These are phyloP conservation scores for Carex myosuroides DNA, from an alignment of 176 grass and related monocot genomes.

Conservation along the genomic window DNA sequence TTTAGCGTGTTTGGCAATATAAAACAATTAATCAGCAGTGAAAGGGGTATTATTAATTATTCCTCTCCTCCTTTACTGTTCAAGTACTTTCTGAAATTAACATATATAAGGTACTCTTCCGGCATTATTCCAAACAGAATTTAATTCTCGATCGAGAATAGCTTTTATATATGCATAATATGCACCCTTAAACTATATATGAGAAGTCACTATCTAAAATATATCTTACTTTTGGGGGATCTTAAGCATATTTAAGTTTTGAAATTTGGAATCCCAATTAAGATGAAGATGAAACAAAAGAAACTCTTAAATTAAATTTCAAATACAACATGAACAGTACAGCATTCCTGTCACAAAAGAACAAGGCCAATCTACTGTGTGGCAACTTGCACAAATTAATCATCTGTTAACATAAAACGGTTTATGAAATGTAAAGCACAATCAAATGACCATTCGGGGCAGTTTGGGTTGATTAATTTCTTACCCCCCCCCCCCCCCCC, in stretches of 20 bases:
- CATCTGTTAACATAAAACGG: background rate
- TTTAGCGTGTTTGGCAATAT: too few relatives aligned
- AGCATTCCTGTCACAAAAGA: background rate
- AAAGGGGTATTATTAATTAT: too few relatives aligned
- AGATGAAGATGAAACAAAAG: background rate
- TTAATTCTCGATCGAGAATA: too few relatives aligned
- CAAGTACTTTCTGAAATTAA: too few relatives aligned
- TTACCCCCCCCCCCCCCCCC: too few relatives aligned
- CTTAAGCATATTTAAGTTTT: background rate
- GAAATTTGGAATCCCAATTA: background rate
- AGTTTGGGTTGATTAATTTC: background rate
- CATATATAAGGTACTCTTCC: too few relatives aligned
- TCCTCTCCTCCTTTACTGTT: too few relatives aligned
- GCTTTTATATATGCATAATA: too few relatives aligned
- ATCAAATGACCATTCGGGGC: background rate
- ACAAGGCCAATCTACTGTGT: background rate
- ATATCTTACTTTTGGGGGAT: background rate
- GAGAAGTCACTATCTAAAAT: background rate
- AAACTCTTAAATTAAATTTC: background rate
- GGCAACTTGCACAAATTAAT: background rate
- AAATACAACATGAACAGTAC: background rate
- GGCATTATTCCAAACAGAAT: too few relatives aligned
- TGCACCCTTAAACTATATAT: background rate
- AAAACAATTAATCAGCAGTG: too few relatives aligned
- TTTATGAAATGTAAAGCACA: constrained; percentile 8